phyloP scores from a whole-genome alignment of 176 grass and related monocot species.

The Phoenix dactylifera region DNA sequence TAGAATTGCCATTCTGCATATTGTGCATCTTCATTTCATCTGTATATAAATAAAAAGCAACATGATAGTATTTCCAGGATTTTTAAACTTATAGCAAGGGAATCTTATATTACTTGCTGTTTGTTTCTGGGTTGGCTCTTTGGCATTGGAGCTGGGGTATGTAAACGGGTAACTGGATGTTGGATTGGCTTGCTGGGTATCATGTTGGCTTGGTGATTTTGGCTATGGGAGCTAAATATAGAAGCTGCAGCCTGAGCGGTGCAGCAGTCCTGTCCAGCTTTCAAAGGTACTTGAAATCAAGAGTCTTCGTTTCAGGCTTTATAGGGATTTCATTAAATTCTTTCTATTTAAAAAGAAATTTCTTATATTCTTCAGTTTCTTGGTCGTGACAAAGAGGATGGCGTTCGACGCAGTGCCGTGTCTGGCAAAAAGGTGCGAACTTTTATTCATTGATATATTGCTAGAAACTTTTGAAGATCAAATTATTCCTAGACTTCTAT shows the following conservation, averaged over 20 bases:
- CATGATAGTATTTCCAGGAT: no score
- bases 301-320: conserved; percentile 3
- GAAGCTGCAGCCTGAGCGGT: conserved; percentile 49
- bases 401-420: conserved; percentile 68
- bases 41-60: no score
- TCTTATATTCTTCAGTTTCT: conserved; percentile 44
- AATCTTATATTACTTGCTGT: conserved; percentile 77
- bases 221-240: conserved; percentile 67
- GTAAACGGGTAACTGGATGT: conserved; percentile 59
- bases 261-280: conserved; percentile 72
- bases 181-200: conserved; percentile 55
- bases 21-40: no score
- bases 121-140: conserved; percentile 98
- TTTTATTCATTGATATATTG: background rate
- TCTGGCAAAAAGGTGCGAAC: conserved; percentile 87
- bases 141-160: conserved; percentile 95
- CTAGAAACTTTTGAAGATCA: no score
- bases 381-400: conserved; percentile 76
- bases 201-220: conserved; percentile 51
- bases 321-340: no score
- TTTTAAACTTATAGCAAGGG: background rate
- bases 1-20: no score
- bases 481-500: background rate
- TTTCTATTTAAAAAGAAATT: no score
- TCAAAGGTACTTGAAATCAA: conserved; percentile 52